These are phyloP conservation scores for Leccinum insolens DNA, from an alignment of 1,284 basidiomycete genomes.

Conservation along the genomic window DNA sequence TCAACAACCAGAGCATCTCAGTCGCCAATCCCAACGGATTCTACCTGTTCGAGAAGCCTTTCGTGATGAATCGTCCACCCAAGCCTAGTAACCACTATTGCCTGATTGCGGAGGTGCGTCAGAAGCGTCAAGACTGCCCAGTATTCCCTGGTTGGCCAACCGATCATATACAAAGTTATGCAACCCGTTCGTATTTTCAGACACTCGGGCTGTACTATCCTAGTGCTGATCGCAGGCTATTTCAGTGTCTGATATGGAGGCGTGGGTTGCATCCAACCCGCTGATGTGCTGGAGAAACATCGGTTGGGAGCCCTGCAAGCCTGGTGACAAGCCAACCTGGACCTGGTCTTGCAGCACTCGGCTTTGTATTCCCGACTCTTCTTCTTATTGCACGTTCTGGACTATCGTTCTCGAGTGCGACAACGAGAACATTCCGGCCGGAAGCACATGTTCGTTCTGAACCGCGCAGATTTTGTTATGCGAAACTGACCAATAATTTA, in stretches of 20 bases:
- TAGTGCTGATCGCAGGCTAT: not conserved
- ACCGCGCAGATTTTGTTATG: no score
- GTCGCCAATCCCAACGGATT: not conserved
- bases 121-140: conserved; percentile 6
- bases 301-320: no score
- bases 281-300: conserved; percentile 13
- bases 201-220: no score
- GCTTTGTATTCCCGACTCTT: conserved; percentile 7
- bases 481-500: no score
- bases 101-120: conserved; percentile 1
- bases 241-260: conserved; percentile 10
- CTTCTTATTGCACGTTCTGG: conserved; percentile 7
- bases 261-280: conserved; percentile 3
- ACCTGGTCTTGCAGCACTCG: conserved; percentile 8
- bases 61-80: not conserved
- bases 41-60: conserved; percentile 12
- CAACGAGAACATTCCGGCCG: conserved; percentile 5
- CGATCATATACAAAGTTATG: conserved; percentile 1
- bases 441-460: no score
- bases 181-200: conserved; percentile 7
- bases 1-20: conserved; percentile 11
- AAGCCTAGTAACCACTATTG: not conserved
- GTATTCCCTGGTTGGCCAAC: conserved; percentile 12
- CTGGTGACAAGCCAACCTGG: not conserved
- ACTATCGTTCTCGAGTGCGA: conserved; percentile 15